Evolutionary conservation across 495 filamentous ascomycete species (phyloP).

Genomic region (Podospora pseudopauciseta): DNA sequence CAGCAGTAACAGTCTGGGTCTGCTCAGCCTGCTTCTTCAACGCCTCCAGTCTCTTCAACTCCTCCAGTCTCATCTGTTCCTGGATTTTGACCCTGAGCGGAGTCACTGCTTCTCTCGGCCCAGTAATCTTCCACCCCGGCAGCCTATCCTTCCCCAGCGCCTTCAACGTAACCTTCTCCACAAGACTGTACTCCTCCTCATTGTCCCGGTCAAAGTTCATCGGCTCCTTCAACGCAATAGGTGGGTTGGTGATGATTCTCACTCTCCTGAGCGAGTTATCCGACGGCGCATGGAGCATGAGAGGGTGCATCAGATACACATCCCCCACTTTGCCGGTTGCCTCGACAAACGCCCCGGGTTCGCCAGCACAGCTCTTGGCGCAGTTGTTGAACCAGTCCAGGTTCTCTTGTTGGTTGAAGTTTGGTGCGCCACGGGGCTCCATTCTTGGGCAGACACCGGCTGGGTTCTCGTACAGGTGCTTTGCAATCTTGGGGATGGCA

Average conservation of each 20-base stretch:
- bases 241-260: slow-evolving; percentile 71
- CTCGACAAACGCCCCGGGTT: slow-evolving; percentile 52
- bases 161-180: slow-evolving; percentile 62
- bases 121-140: slow-evolving; percentile 59
- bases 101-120: slow-evolving; percentile 45
- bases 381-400: slow-evolving; percentile 55
- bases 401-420: slow-evolving; percentile 39
- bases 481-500: slow-evolving; percentile 55
- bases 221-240: slow-evolving; percentile 58
- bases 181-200: slow-evolving; percentile 60
- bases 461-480: slow-evolving; percentile 60
- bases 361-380: slow-evolving; percentile 39
- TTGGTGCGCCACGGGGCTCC: slow-evolving; percentile 48
- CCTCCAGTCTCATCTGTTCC: slow-evolving; percentile 50
- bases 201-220: slow-evolving; percentile 59
- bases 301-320: slow-evolving; percentile 65
- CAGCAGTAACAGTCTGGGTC: slow-evolving; percentile 9
- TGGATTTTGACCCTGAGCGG: slow-evolving; percentile 42
- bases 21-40: slow-evolving; percentile 20
- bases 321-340: slow-evolving; percentile 63
- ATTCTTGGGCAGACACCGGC: slow-evolving; percentile 67
- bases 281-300: slow-evolving; percentile 68
- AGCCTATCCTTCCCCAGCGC: slow-evolving; percentile 57
- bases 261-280: slow-evolving; percentile 56
- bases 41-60: slow-evolving; percentile 39